Evolutionary conservation across 345 rosid species (phyloP).

Genomic region (Psidium friedrichsthalianum): DNA sequence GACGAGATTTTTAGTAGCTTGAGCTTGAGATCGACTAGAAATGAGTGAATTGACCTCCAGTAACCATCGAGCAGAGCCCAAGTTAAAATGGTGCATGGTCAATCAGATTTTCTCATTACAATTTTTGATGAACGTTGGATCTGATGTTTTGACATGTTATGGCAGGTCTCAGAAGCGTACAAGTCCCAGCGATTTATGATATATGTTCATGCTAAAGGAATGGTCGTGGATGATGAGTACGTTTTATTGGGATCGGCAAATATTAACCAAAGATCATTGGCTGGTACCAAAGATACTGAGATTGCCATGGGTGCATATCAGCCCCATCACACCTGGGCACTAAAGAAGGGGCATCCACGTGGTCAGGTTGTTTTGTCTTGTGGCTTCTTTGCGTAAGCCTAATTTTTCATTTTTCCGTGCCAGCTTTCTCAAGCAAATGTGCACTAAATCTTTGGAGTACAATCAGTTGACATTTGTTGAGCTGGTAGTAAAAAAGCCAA

Average conservation of each 20-base stretch:
- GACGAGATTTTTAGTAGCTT: not conserved
- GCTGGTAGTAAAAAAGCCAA: not conserved
- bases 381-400: not conserved
- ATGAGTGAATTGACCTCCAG: not conserved
- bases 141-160: not conserved
- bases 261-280: slow-evolving; percentile 94
- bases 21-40: not conserved
- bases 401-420: not conserved
- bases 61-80: not conserved
- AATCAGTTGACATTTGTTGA: not conserved
- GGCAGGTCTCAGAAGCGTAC: slow-evolving; percentile 43
- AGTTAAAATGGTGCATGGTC: not conserved
- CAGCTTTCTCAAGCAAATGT: not conserved
- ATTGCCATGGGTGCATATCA: slow-evolving; percentile 97
- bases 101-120: not conserved
- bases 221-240: slow-evolving; percentile 87
- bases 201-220: slow-evolving; percentile 91
- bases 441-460: not conserved
- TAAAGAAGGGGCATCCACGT: slow-evolving; percentile 48
- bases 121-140: not conserved
- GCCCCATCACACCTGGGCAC: slow-evolving; percentile 70
- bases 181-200: slow-evolving; percentile 61
- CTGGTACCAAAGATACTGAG: slow-evolving; percentile 87
- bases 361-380: slow-evolving; percentile 58
- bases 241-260: slow-evolving; percentile 84